Conservation (phyloP, 2,329 filamentous ascomycete species). For the Pyrenophora graminea region DNA sequence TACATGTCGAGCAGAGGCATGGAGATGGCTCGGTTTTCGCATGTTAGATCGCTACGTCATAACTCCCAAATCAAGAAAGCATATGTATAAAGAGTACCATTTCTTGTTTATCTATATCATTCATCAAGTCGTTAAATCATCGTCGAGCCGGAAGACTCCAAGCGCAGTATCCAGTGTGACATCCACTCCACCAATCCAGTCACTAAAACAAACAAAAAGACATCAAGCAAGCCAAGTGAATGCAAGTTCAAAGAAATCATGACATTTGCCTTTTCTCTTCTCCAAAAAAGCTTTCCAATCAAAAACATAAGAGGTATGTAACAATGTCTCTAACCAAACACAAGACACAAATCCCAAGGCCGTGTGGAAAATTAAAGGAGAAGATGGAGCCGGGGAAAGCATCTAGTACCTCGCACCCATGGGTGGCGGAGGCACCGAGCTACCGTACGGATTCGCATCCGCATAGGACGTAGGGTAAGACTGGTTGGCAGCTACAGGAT, state of each 20-base stretch:
- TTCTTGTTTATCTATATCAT: slow-evolving; percentile 10
- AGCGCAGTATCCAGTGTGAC: slow-evolving; percentile 1
- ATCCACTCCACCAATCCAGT: neutral
- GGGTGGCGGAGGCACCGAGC: slow-evolving; percentile 46
- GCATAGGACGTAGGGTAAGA: slow-evolving; percentile 46
- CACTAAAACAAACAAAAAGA: neutral
- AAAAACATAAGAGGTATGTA: slow-evolving; percentile 2
- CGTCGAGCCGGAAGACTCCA: slow-evolving; percentile 12
- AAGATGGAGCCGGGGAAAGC: neutral
- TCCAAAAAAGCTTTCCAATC: neutral
- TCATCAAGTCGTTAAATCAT: slow-evolving; percentile 11
- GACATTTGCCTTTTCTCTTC: neutral
- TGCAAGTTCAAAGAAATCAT: slow-evolving; percentile 1
- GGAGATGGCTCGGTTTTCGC: too few relatives aligned
- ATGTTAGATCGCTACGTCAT: too few relatives aligned
- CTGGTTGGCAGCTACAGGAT: slow-evolving; percentile 43
- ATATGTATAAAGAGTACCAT: neutral
- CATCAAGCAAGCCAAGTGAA: neutral
- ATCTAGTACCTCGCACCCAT: slow-evolving; percentile 45
- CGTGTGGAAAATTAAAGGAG: neutral
- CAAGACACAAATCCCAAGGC: neutral
- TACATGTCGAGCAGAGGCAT: too few relatives aligned
- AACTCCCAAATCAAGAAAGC: neutral
- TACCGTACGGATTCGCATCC: slow-evolving; percentile 53
- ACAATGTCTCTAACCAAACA: slow-evolving; percentile 4